Conservation (phyloP, 2,329 filamentous ascomycete genomes). For the Xylaria sp. region DNA sequence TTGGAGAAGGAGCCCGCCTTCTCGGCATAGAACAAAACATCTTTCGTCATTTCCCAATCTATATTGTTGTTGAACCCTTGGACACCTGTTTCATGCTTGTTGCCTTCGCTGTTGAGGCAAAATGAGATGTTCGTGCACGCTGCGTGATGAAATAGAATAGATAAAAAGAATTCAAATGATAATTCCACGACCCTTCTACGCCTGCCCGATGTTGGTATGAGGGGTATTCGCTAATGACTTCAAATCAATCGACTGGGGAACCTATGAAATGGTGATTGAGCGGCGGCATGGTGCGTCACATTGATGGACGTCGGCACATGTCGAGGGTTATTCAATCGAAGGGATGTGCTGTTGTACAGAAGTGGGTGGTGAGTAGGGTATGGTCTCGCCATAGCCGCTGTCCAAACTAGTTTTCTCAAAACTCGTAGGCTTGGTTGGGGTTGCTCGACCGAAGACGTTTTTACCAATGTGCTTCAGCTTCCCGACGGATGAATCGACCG, state of each 20-base stretch:
- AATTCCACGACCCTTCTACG: constrained; percentile 29
- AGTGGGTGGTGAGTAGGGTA: constrained; percentile 36
- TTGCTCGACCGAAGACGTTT: constrained; percentile 66
- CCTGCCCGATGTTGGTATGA: constrained; percentile 30
- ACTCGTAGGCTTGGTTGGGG: constrained; percentile 63
- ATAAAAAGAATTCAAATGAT: constrained; percentile 33
- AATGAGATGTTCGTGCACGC: constrained; percentile 33
- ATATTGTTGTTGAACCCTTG: constrained; percentile 33
- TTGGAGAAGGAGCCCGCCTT: constrained; percentile 34
- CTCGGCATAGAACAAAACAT: constrained; percentile 21
- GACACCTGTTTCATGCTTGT: constrained; percentile 39
- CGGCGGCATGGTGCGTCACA: constrained; percentile 13
- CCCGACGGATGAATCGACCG: constrained; percentile 56
- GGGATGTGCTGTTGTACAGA: constrained; percentile 35
- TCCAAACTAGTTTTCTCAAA: constrained; percentile 61
- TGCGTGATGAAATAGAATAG: constrained; percentile 28
- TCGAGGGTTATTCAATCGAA: constrained; percentile 37
- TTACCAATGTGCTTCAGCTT: constrained; percentile 68
- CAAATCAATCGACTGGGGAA: constrained; percentile 25
- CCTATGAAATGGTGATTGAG: constrained; percentile 12
- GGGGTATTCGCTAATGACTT: constrained; percentile 35
- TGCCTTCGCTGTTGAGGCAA: constrained; percentile 22
- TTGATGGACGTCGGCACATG: constrained; percentile 42
- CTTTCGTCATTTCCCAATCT: constrained; percentile 37
- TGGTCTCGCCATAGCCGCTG: constrained; percentile 50